Conservation (phyloP, 371 early-diverging fungal genomes). For the Entomophthora muscae region DNA sequence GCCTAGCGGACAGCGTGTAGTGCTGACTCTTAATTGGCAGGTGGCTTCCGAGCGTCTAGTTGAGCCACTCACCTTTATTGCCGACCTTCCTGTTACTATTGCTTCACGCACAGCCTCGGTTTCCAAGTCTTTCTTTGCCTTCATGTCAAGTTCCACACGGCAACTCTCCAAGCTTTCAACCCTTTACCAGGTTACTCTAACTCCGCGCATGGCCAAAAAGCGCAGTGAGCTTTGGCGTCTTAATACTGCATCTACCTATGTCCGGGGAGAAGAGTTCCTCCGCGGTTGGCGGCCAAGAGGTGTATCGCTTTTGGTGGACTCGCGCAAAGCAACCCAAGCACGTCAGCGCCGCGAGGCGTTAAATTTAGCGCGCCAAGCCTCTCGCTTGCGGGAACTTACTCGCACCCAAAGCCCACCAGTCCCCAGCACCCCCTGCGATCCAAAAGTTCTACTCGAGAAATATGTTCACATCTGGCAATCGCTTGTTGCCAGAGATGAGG, state of each 20-base stretch:
- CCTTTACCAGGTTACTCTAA: constrained; percentile 30
- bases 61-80: constrained; percentile 32
- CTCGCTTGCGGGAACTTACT: constrained; percentile 1
- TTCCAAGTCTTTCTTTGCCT: constrained; percentile 3
- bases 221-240: constrained; percentile 49
- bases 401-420: neutral
- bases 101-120: constrained; percentile 5
- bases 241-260: constrained; percentile 54
- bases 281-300: constrained; percentile 59
- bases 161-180: constrained; percentile 26
- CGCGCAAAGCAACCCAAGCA: constrained; percentile 20
- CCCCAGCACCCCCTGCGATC: neutral
- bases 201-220: constrained; percentile 34
- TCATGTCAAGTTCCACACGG: constrained; percentile 11
- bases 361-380: constrained; percentile 19
- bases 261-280: constrained; percentile 70
- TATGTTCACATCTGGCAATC: constrained; percentile 3
- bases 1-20: constrained; percentile 29
- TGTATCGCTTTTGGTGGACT: constrained; percentile 45
- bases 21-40: constrained; percentile 31
- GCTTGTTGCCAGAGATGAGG: constrained; percentile 4
- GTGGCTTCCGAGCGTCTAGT: constrained; percentile 36
- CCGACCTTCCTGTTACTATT: constrained; percentile 34
- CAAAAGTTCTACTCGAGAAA: neutral
- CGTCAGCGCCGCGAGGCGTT: constrained; percentile 26